Evolutionary conservation across 441 rosid species (phyloP).

Genomic region (Rhodomyrtus psidioides): DNA sequence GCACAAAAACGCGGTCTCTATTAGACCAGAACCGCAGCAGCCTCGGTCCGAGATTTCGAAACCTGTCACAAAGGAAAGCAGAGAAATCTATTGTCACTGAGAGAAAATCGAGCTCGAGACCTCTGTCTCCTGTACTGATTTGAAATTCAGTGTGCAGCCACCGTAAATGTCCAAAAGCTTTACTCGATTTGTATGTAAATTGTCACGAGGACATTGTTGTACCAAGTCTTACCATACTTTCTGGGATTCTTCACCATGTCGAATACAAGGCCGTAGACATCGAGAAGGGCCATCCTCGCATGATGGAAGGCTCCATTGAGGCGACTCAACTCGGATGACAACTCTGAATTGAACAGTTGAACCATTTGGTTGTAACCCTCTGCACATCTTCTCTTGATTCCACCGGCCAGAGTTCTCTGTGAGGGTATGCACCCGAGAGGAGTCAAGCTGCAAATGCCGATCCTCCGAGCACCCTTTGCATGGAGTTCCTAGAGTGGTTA

Average conservation of each 20-base stretch:
- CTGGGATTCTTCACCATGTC: slow-evolving; percentile 8
- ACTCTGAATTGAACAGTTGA: slow-evolving; percentile 13
- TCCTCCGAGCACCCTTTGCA: slow-evolving; percentile 18
- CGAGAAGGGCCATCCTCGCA: slow-evolving; percentile 7
- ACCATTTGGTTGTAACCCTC: slow-evolving; percentile 5
- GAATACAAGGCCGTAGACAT: slow-evolving; percentile 10
- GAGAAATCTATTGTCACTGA: not conserved
- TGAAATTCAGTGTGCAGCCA: not conserved
- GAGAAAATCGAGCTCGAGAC: not conserved
- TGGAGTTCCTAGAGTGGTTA: slow-evolving; percentile 9
- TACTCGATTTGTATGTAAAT: not conserved
- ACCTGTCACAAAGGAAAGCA: not conserved
- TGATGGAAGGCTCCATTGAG: slow-evolving; percentile 8
- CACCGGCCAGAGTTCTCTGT: slow-evolving; percentile 7
- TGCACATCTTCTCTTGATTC: not conserved
- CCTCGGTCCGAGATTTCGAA: not conserved
- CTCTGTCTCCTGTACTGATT: not conserved
- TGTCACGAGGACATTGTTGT: not conserved
- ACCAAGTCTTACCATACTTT: slow-evolving; percentile 6
- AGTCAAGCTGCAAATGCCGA: not conserved
- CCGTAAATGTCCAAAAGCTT: not conserved
- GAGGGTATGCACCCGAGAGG: slow-evolving; percentile 26
- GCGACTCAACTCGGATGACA: not conserved
- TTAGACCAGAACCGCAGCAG: slow-evolving; percentile 3
- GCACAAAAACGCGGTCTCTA: not conserved